Base-by-base conservation (phyloP, 495 filamentous ascomycete species). In the Hypoxylon fuscum region DNA sequence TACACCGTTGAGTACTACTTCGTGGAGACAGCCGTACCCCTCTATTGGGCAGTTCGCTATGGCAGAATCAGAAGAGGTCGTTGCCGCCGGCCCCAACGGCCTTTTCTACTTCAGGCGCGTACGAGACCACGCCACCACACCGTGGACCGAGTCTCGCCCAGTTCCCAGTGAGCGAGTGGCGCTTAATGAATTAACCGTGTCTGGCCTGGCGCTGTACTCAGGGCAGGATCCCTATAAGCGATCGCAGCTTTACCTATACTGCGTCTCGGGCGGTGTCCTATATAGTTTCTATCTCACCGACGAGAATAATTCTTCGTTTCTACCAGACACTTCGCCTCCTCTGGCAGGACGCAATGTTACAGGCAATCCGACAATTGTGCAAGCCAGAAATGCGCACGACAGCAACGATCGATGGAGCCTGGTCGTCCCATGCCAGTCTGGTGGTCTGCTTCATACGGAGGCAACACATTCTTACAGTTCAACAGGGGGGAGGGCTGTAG, bases 81-180 rank as follows among this genome's bases (percentile, higher is more conserved):
- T 62, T 42, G 64, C 58, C 23, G 58, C 64, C 31, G 58, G 53
- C 29, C 48, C 64, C 8, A 17, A 46, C 20, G 53, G 64, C 29
- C 58, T 67, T 49, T 59, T 67, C 53, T 54, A 62, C 49, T 59
- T 67, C 48, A 42, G 43, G 45, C 64, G 49, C 46, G n/a, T 62
- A 62, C 25, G 11, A 43, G 58, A 67, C 54, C 58, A 62, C 43
- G 53, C 8, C 15, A 35, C 58, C 22, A 58, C 15, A 49, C 64
- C 64, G 34, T 67, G 58, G 64, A 55, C 64, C 20, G 43, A 62
- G 32, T 27, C 42, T 42, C 53, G 54, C 58, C 42, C 31, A 37
- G 31, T 67, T 53, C 44, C 48, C 37, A 55, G 14, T 45, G 47
- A 37, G 29, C 10, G 3, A 43, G 47, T 32, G 17, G 59, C 38